Percentiles rank a stretch among this genome's conserved stretches.
These are phyloP conservation scores for Breviolum minutum DNA, from an alignment of 73 alveolate genomes.

Conservation along the genomic window DNA sequence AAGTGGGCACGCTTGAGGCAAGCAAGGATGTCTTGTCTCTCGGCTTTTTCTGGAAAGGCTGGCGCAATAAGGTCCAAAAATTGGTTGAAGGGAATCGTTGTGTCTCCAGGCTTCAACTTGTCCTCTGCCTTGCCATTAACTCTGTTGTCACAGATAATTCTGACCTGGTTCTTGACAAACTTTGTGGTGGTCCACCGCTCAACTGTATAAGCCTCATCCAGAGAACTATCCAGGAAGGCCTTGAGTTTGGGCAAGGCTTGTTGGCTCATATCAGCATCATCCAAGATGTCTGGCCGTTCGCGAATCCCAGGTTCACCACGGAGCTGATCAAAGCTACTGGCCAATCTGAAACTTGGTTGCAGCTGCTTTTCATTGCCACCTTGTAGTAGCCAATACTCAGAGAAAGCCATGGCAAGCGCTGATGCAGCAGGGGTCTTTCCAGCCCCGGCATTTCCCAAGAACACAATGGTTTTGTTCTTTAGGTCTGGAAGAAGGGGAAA, in stretches of 20 bases:
- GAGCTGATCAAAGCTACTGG: constrained; percentile 35
- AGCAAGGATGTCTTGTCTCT: constrained; percentile 36
- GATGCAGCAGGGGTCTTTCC: constrained; percentile 71
- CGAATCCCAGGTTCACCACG: constrained; percentile 57
- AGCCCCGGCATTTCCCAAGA: constrained; percentile 12
- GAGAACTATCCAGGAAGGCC: constrained; percentile 30
- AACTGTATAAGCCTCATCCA: not conserved
- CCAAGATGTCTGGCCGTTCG: constrained; percentile 41
- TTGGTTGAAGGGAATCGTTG: not conserved
- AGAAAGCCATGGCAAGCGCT: constrained; percentile 60
- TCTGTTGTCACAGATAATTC: constrained; percentile 52
- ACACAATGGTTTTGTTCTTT: constrained; percentile 35
- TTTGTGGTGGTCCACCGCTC: constrained; percentile 50
- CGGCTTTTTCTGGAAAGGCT: constrained; percentile 50
- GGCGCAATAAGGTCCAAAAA: constrained; percentile 65
- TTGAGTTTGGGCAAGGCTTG: constrained; percentile 50
- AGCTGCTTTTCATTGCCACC: not conserved
- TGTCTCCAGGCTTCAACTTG: not conserved
- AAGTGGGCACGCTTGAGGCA: constrained; percentile 55
- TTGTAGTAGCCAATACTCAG: constrained; percentile 4
- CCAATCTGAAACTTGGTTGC: constrained; percentile 3
- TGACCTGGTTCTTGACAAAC: constrained; percentile 17
- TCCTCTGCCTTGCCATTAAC: constrained; percentile 21
- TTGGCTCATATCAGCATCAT: constrained; percentile 35
- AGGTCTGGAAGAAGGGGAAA: constrained; percentile 18